These are phyloP conservation scores for Castanea mollissima DNA, from an alignment of 306 rosid species.

Conservation along the genomic window DNA sequence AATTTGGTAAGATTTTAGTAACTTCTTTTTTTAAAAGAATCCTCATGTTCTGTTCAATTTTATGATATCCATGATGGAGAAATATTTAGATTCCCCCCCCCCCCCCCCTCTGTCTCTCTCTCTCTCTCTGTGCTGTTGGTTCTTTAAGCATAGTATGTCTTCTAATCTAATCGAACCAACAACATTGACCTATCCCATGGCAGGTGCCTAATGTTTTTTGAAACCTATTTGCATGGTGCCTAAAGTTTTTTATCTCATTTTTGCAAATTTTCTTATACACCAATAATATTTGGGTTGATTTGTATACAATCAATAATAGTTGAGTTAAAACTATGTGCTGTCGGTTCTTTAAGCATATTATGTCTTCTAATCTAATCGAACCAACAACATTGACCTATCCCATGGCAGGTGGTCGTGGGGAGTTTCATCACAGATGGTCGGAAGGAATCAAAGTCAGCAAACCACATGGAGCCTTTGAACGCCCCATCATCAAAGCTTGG, in stretches of 20 bases:
- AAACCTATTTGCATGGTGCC: neutral
- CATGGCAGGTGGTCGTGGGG: constrained; percentile 56
- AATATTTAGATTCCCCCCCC: too few species aligned
- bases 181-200: constrained; percentile 5
- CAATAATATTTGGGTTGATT: neutral
- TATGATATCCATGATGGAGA: too few species aligned
- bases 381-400: neutral
- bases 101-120: too few species aligned
- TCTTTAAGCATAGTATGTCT: too few species aligned
- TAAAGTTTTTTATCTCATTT: neutral
- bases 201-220: constrained; percentile 32
- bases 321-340: too few species aligned
- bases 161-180: neutral
- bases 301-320: neutral
- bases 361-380: neutral
- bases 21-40: too few species aligned
- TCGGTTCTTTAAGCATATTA: too few species aligned
- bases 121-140: too few species aligned
- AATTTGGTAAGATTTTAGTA: too few species aligned
- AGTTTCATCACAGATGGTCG: constrained; percentile 49
- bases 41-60: too few species aligned
- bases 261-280: neutral
- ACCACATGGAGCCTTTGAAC: constrained; percentile 19
- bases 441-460: constrained; percentile 39
- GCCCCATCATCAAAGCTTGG: constrained; percentile 26